These are phyloP conservation scores for Clonostachys solani DNA, from an alignment of 2,329 filamentous ascomycete species.

Conservation along the genomic window DNA sequence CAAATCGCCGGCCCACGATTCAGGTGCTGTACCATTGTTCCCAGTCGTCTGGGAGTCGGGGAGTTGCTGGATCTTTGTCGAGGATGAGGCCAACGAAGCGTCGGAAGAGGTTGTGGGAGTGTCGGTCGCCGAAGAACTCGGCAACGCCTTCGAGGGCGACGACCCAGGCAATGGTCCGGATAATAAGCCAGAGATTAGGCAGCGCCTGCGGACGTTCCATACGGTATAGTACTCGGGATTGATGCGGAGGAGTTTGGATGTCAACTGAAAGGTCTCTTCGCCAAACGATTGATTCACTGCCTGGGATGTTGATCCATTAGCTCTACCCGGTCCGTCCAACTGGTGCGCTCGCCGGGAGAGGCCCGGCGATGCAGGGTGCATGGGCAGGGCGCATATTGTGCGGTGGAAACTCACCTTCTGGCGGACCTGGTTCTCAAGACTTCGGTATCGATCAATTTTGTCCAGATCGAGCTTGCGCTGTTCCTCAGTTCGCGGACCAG, in stretches of 20 bases:
- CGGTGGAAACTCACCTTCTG: constrained; percentile 44
- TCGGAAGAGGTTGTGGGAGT: constrained; percentile 59
- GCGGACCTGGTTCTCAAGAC: constrained; percentile 64
- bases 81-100: constrained; percentile 51
- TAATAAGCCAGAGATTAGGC: constrained; percentile 56
- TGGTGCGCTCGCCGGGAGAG: background rate
- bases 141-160: constrained; percentile 49
- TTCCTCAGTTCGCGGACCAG: constrained; percentile 60
- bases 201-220: constrained; percentile 83
- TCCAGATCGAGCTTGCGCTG: constrained; percentile 67
- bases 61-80: constrained; percentile 44
- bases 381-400: background rate
- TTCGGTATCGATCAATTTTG: constrained; percentile 72
- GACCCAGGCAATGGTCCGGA: constrained; percentile 46
- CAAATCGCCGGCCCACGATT: constrained; percentile 16
- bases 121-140: constrained; percentile 47
- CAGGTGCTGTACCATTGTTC: constrained; percentile 51
- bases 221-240: constrained; percentile 90
- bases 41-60: constrained; percentile 40
- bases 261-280: constrained; percentile 58
- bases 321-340: background rate
- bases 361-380: background rate
- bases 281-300: constrained; percentile 41
- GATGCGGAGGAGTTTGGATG: constrained; percentile 66
- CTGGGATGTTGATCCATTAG: constrained; percentile 7